Evolutionary conservation across 108 stramenopile genomes (phyloP).

Genomic region (Nitzschia putrida): DNA sequence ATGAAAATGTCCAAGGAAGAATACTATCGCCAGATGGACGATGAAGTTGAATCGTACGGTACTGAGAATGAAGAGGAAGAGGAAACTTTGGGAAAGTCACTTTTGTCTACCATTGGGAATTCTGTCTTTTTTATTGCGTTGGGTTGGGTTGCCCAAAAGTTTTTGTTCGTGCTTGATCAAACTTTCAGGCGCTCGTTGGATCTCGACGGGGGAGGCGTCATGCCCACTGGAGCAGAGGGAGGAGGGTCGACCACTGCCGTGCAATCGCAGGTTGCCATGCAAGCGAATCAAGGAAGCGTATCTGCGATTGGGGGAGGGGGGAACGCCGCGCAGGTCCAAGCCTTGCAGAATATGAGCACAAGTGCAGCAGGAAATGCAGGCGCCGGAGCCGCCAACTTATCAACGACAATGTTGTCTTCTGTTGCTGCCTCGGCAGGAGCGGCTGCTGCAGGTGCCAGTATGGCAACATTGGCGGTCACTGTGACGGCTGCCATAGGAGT

Average conservation of each 20-base stretch:
- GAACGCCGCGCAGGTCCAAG: not conserved
- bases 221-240: no score
- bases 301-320: not conserved
- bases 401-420: not conserved
- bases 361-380: constrained; percentile 8
- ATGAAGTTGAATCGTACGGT: constrained; percentile 1
- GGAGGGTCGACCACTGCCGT: not conserved
- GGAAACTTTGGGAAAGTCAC: not conserved
- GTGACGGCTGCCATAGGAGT: not conserved
- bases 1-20: no score
- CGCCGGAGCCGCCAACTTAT: not conserved
- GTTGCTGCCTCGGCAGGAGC: constrained; percentile 10
- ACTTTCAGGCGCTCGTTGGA: not conserved
- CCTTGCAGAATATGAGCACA: constrained; percentile 8
- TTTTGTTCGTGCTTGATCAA: no score
- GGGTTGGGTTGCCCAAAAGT: constrained; percentile 4
- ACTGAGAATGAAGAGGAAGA: no score
- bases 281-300: not conserved
- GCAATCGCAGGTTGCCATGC: constrained; percentile 3
- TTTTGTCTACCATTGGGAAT: constrained; percentile 5
- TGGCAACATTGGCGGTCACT: constrained; percentile 12
- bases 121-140: not conserved
- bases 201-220: not conserved
- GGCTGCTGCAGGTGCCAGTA: constrained; percentile 13
- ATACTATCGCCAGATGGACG: not conserved